Percentiles rank a stretch among this genome's conserved stretches.
Conservation (phyloP, 441 rosid genomes). For the Erysimum pusillum region DNA sequence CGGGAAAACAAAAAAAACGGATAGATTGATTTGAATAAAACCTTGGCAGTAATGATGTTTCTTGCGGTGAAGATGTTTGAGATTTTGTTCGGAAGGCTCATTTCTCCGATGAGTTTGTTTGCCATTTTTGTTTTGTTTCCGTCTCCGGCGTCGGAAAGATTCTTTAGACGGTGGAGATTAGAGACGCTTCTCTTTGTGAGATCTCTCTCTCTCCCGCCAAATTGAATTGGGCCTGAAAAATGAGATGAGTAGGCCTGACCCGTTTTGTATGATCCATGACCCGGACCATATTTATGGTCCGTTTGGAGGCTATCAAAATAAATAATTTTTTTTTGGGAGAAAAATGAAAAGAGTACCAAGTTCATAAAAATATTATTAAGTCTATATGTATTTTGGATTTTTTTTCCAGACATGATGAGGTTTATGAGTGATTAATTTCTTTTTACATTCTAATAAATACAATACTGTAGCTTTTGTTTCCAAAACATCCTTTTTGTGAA, state of each 20-base stretch:
- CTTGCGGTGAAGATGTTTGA: constrained; percentile 77
- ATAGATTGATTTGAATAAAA: constrained; percentile 14
- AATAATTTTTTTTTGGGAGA: no score
- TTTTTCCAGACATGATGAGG: no score
- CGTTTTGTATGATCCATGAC: background rate
- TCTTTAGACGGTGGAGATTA: background rate
- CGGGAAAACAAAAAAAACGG: background rate
- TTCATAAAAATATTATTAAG: no score
- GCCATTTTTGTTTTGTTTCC: constrained; percentile 55
- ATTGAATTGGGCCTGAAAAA: constrained; percentile 2
- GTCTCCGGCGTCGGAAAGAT: constrained; percentile 24
- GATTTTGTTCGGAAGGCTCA: constrained; percentile 63
- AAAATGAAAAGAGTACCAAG: no score
- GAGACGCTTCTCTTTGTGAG: background rate
- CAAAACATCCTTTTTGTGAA: no score
- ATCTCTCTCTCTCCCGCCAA: constrained; percentile 53
- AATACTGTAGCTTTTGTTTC: no score
- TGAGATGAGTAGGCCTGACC: background rate
- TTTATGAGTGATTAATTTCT: no score
- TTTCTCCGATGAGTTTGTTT: constrained; percentile 67
- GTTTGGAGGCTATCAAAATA: background rate
- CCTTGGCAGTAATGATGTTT: constrained; percentile 78
- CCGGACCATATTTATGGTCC: background rate
- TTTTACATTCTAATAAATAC: no score
- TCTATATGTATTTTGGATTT: no score